phyloP scores from a whole-genome alignment of 805 yeast species.

The Metschnikowia similis region DNA sequence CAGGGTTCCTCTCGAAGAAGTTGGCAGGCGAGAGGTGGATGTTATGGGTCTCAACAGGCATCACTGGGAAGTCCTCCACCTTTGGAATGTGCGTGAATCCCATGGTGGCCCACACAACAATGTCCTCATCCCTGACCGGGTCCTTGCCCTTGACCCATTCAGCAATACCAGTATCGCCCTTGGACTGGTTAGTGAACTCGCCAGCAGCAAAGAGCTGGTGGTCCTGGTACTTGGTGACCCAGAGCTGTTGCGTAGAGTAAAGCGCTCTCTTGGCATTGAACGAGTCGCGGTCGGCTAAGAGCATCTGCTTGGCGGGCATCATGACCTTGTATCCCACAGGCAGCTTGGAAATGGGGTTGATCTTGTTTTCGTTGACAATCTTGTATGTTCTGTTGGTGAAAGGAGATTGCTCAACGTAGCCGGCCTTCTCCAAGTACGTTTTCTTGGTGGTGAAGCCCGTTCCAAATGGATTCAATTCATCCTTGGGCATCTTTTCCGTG shows the following conservation, averaged over 20 bases:
- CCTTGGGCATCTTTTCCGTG: constrained; percentile 54
- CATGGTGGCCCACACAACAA: constrained; percentile 77
- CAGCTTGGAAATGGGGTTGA: constrained; percentile 63
- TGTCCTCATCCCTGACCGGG: constrained; percentile 66
- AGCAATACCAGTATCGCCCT: constrained; percentile 63
- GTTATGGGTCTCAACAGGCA: constrained; percentile 76
- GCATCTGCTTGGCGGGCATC: constrained; percentile 74
- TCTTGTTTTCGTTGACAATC: constrained; percentile 67
- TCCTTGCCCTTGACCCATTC: constrained; percentile 68
- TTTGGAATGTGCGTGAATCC: constrained; percentile 81
- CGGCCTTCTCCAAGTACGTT: constrained; percentile 64
- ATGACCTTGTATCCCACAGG: constrained; percentile 75
- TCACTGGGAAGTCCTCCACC: constrained; percentile 84
- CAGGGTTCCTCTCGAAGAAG: constrained; percentile 75
- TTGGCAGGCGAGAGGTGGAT: constrained; percentile 66
- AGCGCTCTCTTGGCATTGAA: constrained; percentile 67
- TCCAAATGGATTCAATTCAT: constrained; percentile 58
- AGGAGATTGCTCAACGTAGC: constrained; percentile 69
- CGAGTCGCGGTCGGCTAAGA: constrained; percentile 60
- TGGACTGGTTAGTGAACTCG: constrained; percentile 80
- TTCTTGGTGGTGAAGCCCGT: constrained; percentile 66
- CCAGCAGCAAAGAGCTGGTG: constrained; percentile 76
- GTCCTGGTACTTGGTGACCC: constrained; percentile 78
- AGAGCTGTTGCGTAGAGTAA: constrained; percentile 71
- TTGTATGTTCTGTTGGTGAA: constrained; percentile 70